Evolutionary conservation across 225 moss, liverwort and hornwort genomes (phyloP).

Genomic region (Physcomitrellopsis africana): DNA sequence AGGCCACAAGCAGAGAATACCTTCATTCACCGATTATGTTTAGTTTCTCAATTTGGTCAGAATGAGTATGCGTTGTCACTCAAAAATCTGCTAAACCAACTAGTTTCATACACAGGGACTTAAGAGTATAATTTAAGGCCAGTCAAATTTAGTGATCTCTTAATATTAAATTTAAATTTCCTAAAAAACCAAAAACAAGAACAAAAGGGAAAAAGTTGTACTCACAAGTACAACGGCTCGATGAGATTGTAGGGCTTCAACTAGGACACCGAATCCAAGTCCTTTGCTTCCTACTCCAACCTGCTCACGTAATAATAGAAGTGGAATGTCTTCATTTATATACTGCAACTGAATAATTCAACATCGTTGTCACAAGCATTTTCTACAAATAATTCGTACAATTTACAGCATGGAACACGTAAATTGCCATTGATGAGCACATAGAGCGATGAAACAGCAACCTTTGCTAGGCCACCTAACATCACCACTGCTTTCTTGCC

Average conservation of each 20-base stretch:
- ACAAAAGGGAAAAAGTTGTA: neutral
- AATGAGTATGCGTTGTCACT: constrained; percentile 6
- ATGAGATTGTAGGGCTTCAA: constrained; percentile 60
- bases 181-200: no score
- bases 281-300: constrained; percentile 44
- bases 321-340: neutral
- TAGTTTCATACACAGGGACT: neutral
- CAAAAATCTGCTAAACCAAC: neutral
- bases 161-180: no score
- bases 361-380: neutral
- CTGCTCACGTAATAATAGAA: constrained; percentile 41
- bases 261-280: constrained; percentile 76
- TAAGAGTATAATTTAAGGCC: neutral
- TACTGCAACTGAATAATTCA: constrained; percentile 8
- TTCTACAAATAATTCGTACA: neutral
- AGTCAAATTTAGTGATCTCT: neutral
- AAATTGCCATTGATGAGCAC: neutral
- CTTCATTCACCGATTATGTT: neutral
- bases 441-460: constrained; percentile 24
- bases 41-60: neutral
- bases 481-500: constrained; percentile 86
- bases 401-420: neutral
- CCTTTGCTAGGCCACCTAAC: constrained; percentile 95
- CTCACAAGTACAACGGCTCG: constrained; percentile 87
- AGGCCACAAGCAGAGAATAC: neutral